Base-by-base conservation (phyloP, 352 stramenopile genomes). In the Halophytophthora polymorphica region DNA sequence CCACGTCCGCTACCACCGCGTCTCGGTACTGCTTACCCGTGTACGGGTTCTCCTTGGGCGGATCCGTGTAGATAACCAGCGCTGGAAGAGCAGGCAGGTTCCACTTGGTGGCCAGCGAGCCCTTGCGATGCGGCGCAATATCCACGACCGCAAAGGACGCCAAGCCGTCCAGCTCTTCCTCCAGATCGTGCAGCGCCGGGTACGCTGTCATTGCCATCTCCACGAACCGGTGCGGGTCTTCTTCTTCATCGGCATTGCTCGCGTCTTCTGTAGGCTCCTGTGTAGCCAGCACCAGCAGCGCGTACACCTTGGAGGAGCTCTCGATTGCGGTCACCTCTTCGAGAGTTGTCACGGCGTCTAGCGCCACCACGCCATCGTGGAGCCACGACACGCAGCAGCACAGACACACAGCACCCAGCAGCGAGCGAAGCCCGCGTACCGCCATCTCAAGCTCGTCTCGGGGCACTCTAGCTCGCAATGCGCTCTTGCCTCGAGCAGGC, bases 1-100 rank as follows among this genome's bases (percentile, higher is more conserved):
- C 28, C 1, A 68, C 51, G 14, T 79, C 62, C 18, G 47, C 47
- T 14, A 71, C 34, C 36, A 63, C 55, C 12, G 78, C 56, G 33
- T 83, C 66, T 38, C 82, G 67, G 45, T 90, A 93, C 47, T 71
- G 44, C 42, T 74, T 73, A 14, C 71, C 66, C 15, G 79, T 88
- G 58, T 93, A 93, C 7, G 82, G 82, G 46, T 93, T 93, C 63
- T 72, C 56, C 25, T 87, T 76, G 0, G 82, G 82, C 19, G 50
- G 53, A 25, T 85, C 79, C 41, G 68, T 76, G 59, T 85, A 89
- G 19, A 87, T 33, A 3, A 88, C 50, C 7, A 93, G 50, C 19
- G 71, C 73, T 2, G 82, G 82, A 1, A 83, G 51, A 2, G 57
- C 56, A 0, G 53, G 50, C 13, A 86, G 39, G 40, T 72, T 73